Percentiles rank a stretch among this genome's conserved stretches.
These are phyloP conservation scores for Aureobasidium sp. DNA, from an alignment of 2,329 filamentous ascomycete species.

Conservation along the genomic window DNA sequence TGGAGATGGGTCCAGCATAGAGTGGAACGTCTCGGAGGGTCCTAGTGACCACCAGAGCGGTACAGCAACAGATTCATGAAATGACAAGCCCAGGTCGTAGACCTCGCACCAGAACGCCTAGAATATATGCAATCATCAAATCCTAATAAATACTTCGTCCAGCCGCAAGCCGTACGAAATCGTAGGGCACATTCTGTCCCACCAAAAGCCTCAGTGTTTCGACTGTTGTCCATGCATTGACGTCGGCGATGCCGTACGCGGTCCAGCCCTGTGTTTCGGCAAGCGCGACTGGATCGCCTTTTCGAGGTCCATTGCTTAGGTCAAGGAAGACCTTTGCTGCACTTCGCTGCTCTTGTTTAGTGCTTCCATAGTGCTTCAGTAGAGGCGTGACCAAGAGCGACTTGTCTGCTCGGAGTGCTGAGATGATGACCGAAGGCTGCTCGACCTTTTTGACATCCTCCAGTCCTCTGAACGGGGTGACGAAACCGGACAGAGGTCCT, in stretches of 20 bases:
- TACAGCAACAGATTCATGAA: neutral
- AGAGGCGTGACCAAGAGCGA: slow-evolving; percentile 71
- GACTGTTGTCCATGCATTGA: slow-evolving; percentile 76
- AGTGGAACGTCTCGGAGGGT: neutral
- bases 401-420: slow-evolving; percentile 70
- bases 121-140: slow-evolving; percentile 5
- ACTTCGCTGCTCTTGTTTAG: slow-evolving; percentile 28
- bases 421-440: slow-evolving; percentile 74
- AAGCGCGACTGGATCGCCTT: slow-evolving; percentile 60
- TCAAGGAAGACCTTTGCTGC: slow-evolving; percentile 61
- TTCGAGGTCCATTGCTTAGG: slow-evolving; percentile 61
- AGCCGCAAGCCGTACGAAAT: slow-evolving; percentile 71
- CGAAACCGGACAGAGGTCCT: slow-evolving; percentile 54
- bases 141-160: slow-evolving; percentile 44
- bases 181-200: slow-evolving; percentile 81
- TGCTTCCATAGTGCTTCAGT: slow-evolving; percentile 60
- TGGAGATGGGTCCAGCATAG: neutral
- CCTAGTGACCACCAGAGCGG: too few relatives aligned
- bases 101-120: slow-evolving; percentile 1
- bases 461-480: slow-evolving; percentile 59
- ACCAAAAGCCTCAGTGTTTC: slow-evolving; percentile 72
- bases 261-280: slow-evolving; percentile 71
- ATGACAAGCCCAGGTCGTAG: neutral
- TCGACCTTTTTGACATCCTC: slow-evolving; percentile 76
- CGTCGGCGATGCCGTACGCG: slow-evolving; percentile 71